Conservation (phyloP, 495 filamentous ascomycete species). For the Terfezia boudieri region DNA sequence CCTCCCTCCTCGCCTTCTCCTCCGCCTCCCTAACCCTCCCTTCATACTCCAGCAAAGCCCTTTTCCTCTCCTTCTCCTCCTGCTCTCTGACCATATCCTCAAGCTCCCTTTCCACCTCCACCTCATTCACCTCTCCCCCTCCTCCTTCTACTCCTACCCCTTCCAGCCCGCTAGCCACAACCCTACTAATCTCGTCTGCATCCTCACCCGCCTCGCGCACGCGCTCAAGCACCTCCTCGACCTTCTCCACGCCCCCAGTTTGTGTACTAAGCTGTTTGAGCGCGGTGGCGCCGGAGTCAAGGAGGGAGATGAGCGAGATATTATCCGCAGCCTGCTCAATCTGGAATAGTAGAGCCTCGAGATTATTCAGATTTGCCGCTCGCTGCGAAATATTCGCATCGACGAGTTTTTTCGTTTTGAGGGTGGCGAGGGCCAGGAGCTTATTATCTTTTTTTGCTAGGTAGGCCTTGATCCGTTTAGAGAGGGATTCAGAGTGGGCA, state of each 20-base stretch:
- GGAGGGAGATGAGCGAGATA: slow-evolving; percentile 52
- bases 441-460: slow-evolving; percentile 41
- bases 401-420: slow-evolving; percentile 62
- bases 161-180: slow-evolving; percentile 12
- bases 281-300: slow-evolving; percentile 53
- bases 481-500: slow-evolving; percentile 27
- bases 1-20: slow-evolving; percentile 17
- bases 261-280: slow-evolving; percentile 50
- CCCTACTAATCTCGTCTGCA: slow-evolving; percentile 59
- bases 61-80: slow-evolving; percentile 29
- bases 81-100: slow-evolving; percentile 46
- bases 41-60: slow-evolving; percentile 14
- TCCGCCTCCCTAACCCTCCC: slow-evolving; percentile 14
- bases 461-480: slow-evolving; percentile 38
- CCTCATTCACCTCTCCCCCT: slow-evolving; percentile 44
- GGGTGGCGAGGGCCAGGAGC: slow-evolving; percentile 46
- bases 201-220: slow-evolving; percentile 59
- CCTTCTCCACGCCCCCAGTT: slow-evolving; percentile 52
- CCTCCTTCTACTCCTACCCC: slow-evolving; percentile 43
- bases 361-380: slow-evolving; percentile 46
- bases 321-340: slow-evolving; percentile 75
- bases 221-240: slow-evolving; percentile 50
- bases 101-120: slow-evolving; percentile 31
- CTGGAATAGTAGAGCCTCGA: slow-evolving; percentile 56
- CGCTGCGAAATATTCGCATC: slow-evolving; percentile 48